phyloP scores from a whole-genome alignment of 495 filamentous ascomycete species.

The Aspergillus egyptiacus region DNA sequence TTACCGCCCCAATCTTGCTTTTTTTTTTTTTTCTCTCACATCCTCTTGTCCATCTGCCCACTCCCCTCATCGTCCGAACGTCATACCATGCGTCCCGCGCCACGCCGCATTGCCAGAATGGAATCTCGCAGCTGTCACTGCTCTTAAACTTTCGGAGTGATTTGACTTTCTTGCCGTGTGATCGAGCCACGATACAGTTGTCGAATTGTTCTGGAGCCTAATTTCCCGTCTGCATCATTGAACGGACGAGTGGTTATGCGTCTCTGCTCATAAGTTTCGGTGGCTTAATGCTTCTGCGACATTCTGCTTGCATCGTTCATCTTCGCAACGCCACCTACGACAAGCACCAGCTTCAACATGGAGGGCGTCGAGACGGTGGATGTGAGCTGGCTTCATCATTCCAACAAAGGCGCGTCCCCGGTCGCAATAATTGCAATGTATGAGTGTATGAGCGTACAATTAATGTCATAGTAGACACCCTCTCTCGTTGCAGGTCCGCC shows the following conservation, averaged over 20 bases:
- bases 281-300: neutral
- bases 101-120: conserved; percentile 20
- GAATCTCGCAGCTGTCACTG: conserved; percentile 11
- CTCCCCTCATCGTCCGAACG: conserved; percentile 1
- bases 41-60: conserved; percentile 1
- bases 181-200: neutral
- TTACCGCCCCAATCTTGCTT: neutral
- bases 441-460: neutral
- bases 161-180: neutral
- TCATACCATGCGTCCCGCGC: conserved; percentile 17
- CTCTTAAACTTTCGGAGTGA: conserved; percentile 7
- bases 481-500: conserved; percentile 38
- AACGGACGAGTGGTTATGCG: conserved; percentile 3
- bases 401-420: conserved; percentile 48
- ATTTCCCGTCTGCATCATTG: neutral
- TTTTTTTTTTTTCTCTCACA: neutral
- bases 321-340: neutral
- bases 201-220: neutral
- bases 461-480: conserved; percentile 21
- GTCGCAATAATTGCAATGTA: neutral
- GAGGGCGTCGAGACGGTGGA: conserved; percentile 62
- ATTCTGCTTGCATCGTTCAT: neutral
- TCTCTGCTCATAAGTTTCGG: neutral
- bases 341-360: conserved; percentile 31
- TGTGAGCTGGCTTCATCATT: conserved; percentile 65